Evolutionary conservation across 1,284 basidiomycete genomes (phyloP), one percentile per base, ranked within the genome.

Genomic region (Neonothopanus nambi): DNA sequence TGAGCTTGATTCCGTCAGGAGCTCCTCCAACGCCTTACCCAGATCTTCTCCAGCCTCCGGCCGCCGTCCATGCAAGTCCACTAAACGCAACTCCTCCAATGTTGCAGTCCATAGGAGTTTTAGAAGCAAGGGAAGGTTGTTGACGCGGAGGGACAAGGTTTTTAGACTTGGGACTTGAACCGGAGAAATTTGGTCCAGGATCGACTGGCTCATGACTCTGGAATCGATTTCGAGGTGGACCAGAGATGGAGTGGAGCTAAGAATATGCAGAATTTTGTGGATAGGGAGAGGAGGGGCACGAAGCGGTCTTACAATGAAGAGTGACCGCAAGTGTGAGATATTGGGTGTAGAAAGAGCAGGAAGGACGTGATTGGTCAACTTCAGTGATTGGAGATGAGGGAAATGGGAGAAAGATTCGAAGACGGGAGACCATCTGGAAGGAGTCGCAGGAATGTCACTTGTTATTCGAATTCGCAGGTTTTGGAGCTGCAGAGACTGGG

Each of bases 371-470:
- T 54, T 59, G 35, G 52, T 54, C 20, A 59, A 42, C 28, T 59
- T 56, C n/a, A 54, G 49, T 8, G 54, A 56, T 40, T 54, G 39
- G 3, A 59, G 39, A 11, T 36, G 41, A 3, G 54, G 48, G 17
- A 59, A 52, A 15, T 44, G 51, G 13, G 42, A 42, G 24, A 59
- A 55, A 4, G 57, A 59, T 18, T 54, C 49, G 35, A 56, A 59
- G 3, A 57, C 52, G 23, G 57, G 52, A 23, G 57, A 54, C 57
- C 49, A 56, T 24, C 48, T 39, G n/a, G 57, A 46, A 12, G 57
- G 54, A 28, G 36, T 36, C n/a, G 37, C n/a, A 20, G 57, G 52
- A 24, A 51, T 55, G 23, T 54, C 50, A 11, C 42, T 51, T 6
- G 52, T 54, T 7, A 54, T 55, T 26, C 48, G 51, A 20, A 56